phyloP scores from a whole-genome alignment of 2,329 filamentous ascomycete species.

The Endothia cerciana region DNA sequence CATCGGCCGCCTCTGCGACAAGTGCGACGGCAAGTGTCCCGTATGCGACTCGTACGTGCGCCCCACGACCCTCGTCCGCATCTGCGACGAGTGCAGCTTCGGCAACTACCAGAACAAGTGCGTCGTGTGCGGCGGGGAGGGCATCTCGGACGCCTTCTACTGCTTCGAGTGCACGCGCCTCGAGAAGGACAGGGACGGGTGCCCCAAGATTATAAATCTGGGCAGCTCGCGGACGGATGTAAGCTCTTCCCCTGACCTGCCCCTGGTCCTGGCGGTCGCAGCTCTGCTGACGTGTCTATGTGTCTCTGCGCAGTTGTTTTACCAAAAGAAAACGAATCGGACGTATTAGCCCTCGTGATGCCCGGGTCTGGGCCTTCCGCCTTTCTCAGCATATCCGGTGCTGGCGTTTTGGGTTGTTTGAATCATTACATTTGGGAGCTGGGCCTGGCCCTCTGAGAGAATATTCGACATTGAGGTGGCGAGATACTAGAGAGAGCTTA shows the following conservation, averaged over 20 bases:
- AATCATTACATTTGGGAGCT: constrained; percentile 8
- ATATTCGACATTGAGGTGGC: background rate
- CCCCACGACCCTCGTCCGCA: constrained; percentile 93
- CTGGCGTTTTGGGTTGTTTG: constrained; percentile 25
- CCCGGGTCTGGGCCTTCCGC: constrained; percentile 51
- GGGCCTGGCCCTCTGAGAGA: background rate
- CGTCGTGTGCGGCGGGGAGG: constrained; percentile 96
- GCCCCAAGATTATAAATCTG: constrained; percentile 98
- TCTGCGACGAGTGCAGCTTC: constrained; percentile 99
- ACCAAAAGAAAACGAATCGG: constrained; percentile 70
- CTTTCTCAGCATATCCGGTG: constrained; percentile 22
- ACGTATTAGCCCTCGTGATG: constrained; percentile 55
- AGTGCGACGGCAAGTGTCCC: constrained; percentile 99
- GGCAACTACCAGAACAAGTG: constrained; percentile 99
- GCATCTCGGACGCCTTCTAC: constrained; percentile 98
- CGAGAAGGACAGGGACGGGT: constrained; percentile 96
- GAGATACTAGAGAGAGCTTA: too few species aligned
- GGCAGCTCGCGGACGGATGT: constrained; percentile 95
- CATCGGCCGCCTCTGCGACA: constrained; percentile 98
- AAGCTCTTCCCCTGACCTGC: constrained; percentile 48
- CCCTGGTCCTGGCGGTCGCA: constrained; percentile 35
- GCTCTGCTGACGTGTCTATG: constrained; percentile 14
- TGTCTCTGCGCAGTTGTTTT: constrained; percentile 53
- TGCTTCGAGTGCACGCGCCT: constrained; percentile 98
- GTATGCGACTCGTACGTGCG: constrained; percentile 99